Conservation (phyloP, 176 grass and related monocot species). For the Carex cristatella region DNA sequence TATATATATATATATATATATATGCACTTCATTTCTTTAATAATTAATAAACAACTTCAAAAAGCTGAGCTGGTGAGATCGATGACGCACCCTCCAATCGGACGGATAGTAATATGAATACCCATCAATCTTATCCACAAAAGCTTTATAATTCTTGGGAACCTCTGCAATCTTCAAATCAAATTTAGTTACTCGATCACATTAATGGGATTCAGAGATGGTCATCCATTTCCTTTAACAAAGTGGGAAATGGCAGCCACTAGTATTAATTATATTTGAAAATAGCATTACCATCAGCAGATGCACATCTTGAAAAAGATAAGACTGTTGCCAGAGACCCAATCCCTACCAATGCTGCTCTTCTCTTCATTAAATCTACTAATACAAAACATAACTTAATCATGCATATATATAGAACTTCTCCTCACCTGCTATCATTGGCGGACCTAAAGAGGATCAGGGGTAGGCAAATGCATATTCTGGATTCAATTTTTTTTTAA, state of each 20-base stretch:
- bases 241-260: neutral
- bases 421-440: too few species aligned
- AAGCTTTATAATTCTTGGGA: constrained; percentile 58
- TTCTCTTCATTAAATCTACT: constrained; percentile 55
- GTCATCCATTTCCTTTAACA: neutral
- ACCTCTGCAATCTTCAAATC: constrained; percentile 55
- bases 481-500: too few species aligned
- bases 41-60: neutral
- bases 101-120: constrained; percentile 77
- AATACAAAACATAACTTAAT: neutral
- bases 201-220: neutral
- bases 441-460: too few species aligned
- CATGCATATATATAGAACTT: neutral
- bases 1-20: too few species aligned
- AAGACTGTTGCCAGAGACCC: constrained; percentile 46
- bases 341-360: constrained; percentile 50
- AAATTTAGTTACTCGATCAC: constrained; percentile 16
- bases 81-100: constrained; percentile 76
- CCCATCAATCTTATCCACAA: constrained; percentile 74
- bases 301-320: constrained; percentile 31
- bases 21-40: neutral
- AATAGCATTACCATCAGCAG: constrained; percentile 63
- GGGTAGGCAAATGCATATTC: too few species aligned
- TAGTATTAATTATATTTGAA: neutral
- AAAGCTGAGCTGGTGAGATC: neutral